Base-by-base conservation (phyloP, 148 eudicot genomes). In the Fagopyrum homotropicum region DNA sequence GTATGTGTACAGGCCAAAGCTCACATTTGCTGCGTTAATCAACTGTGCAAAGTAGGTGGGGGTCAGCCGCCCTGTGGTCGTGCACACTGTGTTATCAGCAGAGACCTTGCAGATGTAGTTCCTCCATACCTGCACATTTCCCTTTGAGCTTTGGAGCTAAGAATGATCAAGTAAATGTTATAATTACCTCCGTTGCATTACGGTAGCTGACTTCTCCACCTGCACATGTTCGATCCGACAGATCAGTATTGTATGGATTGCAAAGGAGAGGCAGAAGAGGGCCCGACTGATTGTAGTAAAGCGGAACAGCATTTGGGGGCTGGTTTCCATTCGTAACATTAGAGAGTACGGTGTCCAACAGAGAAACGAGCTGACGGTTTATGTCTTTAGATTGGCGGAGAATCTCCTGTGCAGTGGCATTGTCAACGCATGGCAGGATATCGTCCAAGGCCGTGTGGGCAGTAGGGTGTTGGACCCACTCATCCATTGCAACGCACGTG, bases 281-380 rank as follows among this genome's bases (percentile, higher is more conserved):
- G 96, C 98, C 98, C 5, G 98, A 94, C 76, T 94, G 98, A 59
- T 94, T 94, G 80, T 75, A 94, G 88, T 88, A 94, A 22, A 94
- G 72, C 3, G 93, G 98, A 10, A 45, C 80, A 14, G 92, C 83
- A 73, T 72, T 84, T 48, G 97, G 90, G 9, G 96, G 75, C 52
- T 90, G 87, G 71, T 94, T 90, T 59, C 81, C 83, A 83, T 94
- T 94, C 1, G 97, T 85, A 75, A 94, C 87, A 63, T 92, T 92
- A 71, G 89, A 83, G 78, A 92, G 88, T 78, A 89, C 96, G 5
- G 85, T 84, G 85, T 91, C 90, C 14, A 90, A 81, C 73, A 94
- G 75, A 30, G 82, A 76, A 48, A 89, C 93, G 8, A 94, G 83
- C 75, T 94, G 96, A 74, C 97, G 83, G 46, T 90, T 86, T 64